Conservation (phyloP, 164 flowering plant species). For the Sedum album region DNA sequence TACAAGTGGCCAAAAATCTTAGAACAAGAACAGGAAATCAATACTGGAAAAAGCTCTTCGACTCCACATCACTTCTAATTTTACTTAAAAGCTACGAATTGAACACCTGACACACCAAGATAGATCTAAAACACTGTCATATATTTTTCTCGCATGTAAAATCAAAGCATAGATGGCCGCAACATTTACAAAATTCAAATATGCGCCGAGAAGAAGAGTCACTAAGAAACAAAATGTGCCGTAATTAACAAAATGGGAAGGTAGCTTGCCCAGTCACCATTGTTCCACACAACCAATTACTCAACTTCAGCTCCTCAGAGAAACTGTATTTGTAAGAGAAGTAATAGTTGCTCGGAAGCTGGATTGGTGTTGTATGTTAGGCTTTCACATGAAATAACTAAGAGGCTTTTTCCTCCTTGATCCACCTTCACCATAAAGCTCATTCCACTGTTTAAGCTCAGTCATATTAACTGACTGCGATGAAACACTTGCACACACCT, state of each 20-base stretch:
- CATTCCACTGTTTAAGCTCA: constrained; percentile 87
- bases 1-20: no score
- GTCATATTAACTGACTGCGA: constrained; percentile 83
- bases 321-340: neutral
- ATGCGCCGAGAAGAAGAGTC: neutral
- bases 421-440: constrained; percentile 89
- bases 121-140: no score
- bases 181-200: neutral
- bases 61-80: no score
- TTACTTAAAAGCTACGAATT: no score
- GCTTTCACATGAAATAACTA: constrained; percentile 82
- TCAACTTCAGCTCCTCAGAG: neutral
- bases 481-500: constrained; percentile 97
- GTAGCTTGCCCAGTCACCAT: neutral
- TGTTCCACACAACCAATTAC: neutral
- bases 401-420: constrained; percentile 72
- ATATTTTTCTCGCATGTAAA: neutral
- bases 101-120: no score
- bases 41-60: no score
- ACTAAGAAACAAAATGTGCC: neutral
- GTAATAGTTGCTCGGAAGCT: neutral
- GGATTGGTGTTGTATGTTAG: constrained; percentile 11
- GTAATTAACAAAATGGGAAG: neutral
- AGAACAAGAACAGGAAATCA: no score
- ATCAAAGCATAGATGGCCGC: neutral